These are phyloP conservation scores for Trametes meyenii DNA, from an alignment of 768 basidiomycete species.

Conservation along the genomic window DNA sequence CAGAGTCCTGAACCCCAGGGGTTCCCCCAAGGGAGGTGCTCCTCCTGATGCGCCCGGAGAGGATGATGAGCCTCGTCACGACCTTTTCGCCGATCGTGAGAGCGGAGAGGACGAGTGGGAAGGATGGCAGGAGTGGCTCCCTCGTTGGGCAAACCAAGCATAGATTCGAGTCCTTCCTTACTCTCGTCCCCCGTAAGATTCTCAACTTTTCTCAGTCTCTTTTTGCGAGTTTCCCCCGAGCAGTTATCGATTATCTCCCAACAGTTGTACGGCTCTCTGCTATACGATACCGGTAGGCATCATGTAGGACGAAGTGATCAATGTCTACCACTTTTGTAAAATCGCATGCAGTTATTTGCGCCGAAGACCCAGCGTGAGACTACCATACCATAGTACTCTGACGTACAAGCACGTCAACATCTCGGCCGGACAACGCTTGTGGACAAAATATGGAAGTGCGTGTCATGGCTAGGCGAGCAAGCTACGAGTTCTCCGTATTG, in stretches of 20 bases:
- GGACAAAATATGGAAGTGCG: no score
- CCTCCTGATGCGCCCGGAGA: neutral
- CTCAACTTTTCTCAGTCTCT: neutral
- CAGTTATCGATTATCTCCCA: no score
- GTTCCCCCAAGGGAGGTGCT: neutral
- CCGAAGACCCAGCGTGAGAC: no score
- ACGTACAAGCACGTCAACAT: neutral
- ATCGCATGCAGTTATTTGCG: no score
- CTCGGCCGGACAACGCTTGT: no score
- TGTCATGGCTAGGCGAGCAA: no score
- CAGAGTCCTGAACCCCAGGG: constrained; percentile 43
- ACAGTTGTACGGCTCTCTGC: no score
- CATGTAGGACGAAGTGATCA: no score
- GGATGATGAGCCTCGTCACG: neutral
- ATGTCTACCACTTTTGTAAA: no score
- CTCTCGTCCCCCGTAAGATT: neutral
- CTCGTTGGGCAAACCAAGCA: constrained; percentile 46
- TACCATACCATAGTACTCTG: no score
- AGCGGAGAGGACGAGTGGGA: constrained; percentile 41
- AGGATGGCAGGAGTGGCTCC: constrained; percentile 52
- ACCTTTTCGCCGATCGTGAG: neutral
- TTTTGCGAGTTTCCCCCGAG: neutral
- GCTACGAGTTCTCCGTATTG: no score
- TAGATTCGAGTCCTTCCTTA: constrained; percentile 12
- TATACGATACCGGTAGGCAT: no score